Evolutionary conservation across 2,329 filamentous ascomycete genomes (phyloP).

Genomic region (Cadophora luteo-olivacea): DNA sequence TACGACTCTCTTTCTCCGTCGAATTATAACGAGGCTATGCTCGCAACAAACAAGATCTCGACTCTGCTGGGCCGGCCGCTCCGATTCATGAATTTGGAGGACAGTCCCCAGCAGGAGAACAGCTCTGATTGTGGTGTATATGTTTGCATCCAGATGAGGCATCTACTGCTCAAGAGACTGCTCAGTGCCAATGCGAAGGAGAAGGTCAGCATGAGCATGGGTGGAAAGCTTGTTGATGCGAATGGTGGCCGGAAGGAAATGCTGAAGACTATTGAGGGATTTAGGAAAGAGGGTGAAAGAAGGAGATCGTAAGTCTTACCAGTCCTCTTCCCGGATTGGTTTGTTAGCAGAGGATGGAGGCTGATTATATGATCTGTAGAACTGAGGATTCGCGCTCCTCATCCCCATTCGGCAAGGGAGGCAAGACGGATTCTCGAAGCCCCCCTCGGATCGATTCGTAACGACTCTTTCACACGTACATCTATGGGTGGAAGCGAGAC

Average conservation of each 20-base stretch:
- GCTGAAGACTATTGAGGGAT: conserved; percentile 83
- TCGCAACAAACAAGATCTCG: conserved; percentile 72
- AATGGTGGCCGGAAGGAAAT: conserved; percentile 86
- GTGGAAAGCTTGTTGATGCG: conserved; percentile 83
- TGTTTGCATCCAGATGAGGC: conserved; percentile 93
- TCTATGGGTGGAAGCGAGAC: not conserved
- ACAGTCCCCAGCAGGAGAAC: conserved; percentile 91
- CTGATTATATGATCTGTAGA: conserved; percentile 25
- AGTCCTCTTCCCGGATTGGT: not conserved
- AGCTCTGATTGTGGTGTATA: conserved; percentile 94
- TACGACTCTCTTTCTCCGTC: conserved; percentile 85
- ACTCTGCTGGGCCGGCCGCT: conserved; percentile 70
- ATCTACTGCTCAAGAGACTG: conserved; percentile 85
- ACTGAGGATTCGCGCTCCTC: conserved; percentile 35
- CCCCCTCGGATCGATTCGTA: conserved; percentile 40
- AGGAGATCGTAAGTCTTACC: conserved; percentile 72
- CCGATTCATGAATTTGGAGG: conserved; percentile 80
- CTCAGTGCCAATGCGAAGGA: conserved; percentile 79
- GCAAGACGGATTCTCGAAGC: conserved; percentile 34
- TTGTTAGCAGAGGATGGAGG: not conserved
- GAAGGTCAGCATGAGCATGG: conserved; percentile 95
- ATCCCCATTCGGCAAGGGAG: conserved; percentile 32
- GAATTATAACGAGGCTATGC: conserved; percentile 77
- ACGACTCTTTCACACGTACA: not conserved
- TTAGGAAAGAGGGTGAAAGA: conserved; percentile 86